A percentile compares a stretch with the other conserved stretches of the same genome.
Evolutionary conservation across 2,329 filamentous ascomycete genomes (phyloP).

Genomic region (Zymoseptoria pseudotritici): DNA sequence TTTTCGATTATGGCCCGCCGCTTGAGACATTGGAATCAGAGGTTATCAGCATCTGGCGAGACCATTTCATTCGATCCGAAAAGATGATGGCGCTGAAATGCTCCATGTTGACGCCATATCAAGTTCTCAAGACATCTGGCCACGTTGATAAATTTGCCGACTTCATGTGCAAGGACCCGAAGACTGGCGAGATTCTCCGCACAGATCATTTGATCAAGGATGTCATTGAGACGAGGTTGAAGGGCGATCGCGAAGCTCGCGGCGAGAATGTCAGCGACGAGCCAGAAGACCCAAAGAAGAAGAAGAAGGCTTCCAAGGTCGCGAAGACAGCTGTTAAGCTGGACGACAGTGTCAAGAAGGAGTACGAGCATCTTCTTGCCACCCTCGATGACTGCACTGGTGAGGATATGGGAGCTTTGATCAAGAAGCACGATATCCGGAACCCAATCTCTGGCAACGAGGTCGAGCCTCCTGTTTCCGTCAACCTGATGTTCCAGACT

Average conservation of each 20-base stretch:
- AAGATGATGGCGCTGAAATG: constrained; percentile 95
- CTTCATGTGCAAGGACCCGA: constrained; percentile 89
- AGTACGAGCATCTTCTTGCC: constrained; percentile 87
- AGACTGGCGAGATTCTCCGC: constrained; percentile 92
- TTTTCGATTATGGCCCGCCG: constrained; percentile 90
- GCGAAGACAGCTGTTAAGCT: constrained; percentile 65
- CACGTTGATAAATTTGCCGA: constrained; percentile 98
- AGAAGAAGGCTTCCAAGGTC: constrained; percentile 69
- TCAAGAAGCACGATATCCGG: constrained; percentile 83
- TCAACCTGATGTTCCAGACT: constrained; percentile 99
- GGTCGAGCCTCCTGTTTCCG: constrained; percentile 73
- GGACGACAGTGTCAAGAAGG: constrained; percentile 74
- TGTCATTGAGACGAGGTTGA: constrained; percentile 76
- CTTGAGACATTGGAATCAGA: constrained; percentile 81
- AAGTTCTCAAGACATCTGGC: constrained; percentile 84
- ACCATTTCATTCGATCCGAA: constrained; percentile 88
- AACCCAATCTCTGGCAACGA: constrained; percentile 74
- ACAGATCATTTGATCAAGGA: constrained; percentile 96
- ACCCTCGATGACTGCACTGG: constrained; percentile 94
- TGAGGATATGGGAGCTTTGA: constrained; percentile 75
- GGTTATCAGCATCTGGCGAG: constrained; percentile 82
- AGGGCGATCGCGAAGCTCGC: constrained; percentile 86
- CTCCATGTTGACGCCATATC: constrained; percentile 85
- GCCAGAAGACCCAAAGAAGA: constrained; percentile 75
- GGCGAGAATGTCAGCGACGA: constrained; percentile 69